These are phyloP conservation scores for Colletotrichum tropicale DNA, from an alignment of 2,329 filamentous ascomycete genomes.

Conservation along the genomic window DNA sequence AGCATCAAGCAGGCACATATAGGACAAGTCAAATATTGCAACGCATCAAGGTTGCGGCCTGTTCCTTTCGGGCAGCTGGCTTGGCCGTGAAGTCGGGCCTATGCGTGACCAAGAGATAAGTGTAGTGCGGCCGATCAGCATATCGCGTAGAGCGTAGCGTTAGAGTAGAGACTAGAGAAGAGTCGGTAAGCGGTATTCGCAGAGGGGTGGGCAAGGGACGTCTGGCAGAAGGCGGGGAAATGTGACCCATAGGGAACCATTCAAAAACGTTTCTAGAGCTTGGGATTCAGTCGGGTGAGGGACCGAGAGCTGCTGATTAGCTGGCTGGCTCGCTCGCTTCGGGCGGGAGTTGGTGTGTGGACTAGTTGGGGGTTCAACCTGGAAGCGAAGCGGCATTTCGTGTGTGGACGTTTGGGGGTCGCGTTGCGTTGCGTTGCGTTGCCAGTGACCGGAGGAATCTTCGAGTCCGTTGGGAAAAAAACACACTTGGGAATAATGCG, in stretches of 20 bases:
- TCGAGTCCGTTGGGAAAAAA: background rate
- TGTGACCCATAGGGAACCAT: background rate
- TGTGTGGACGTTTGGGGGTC: background rate
- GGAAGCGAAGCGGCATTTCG: slow-evolving; percentile 6
- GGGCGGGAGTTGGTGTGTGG: slow-evolving; percentile 2
- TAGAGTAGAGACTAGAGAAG: background rate
- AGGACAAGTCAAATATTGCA: slow-evolving; percentile 5
- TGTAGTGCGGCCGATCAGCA: background rate
- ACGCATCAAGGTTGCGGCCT: slow-evolving; percentile 1
- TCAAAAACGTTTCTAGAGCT: background rate
- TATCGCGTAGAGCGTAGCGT: slow-evolving; percentile 1
- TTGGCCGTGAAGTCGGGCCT: background rate
- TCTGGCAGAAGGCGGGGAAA: slow-evolving; percentile 4
- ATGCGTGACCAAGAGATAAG: background rate
- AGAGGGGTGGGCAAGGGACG: background rate
- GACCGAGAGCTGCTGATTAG: background rate
- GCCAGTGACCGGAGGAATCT: background rate
- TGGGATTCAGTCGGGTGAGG: background rate
- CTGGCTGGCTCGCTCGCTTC: background rate
- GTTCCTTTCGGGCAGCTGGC: background rate
- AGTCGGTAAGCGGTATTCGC: background rate
- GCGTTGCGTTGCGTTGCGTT: background rate
- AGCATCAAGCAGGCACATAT: background rate
- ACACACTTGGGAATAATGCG: background rate
- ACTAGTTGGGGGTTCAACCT: background rate